These are phyloP conservation scores for Fusarium sp. DNA, from an alignment of 2,329 filamentous ascomycete genomes.

Conservation along the genomic window DNA sequence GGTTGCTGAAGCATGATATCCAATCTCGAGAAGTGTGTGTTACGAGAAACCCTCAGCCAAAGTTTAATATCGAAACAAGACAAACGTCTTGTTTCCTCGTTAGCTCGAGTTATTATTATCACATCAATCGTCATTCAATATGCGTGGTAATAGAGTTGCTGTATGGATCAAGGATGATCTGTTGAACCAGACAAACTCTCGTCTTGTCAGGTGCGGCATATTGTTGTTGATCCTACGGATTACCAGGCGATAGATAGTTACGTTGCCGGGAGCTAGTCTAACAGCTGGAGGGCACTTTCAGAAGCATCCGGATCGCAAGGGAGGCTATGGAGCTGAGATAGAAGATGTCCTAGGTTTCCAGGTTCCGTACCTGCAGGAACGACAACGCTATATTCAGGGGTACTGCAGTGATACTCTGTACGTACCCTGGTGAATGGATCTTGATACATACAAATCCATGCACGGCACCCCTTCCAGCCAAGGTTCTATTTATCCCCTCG, in stretches of 20 bases:
- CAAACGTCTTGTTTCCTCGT: constrained; percentile 11
- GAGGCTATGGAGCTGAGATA: constrained; percentile 2
- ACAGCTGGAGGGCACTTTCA: background rate
- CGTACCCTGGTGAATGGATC: constrained; percentile 16
- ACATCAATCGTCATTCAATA: constrained; percentile 16
- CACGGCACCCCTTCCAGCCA: constrained; percentile 30
- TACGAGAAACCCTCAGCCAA: background rate
- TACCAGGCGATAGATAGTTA: background rate
- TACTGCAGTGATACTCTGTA: constrained; percentile 31
- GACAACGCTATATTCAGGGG: constrained; percentile 46
- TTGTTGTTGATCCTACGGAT: constrained; percentile 13
- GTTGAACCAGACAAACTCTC: background rate
- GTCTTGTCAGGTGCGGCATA: constrained; percentile 8
- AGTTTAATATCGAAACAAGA: constrained; percentile 6
- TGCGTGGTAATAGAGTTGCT: constrained; percentile 6
- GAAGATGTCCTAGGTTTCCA: background rate
- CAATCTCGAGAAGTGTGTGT: constrained; percentile 25
- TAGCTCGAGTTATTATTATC: constrained; percentile 2
- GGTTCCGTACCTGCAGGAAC: constrained; percentile 50
- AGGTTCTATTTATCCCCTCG: constrained; percentile 22
- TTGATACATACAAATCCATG: constrained; percentile 25
- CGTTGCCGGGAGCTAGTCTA: constrained; percentile 3
- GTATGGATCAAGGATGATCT: constrained; percentile 5
- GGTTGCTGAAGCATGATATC: constrained; percentile 37
- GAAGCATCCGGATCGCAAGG: background rate